Evolutionary conservation across 768 basidiomycete species (phyloP), one percentile per base, ranked within the genome.

Genomic region (Hygrophorus pudorinus): DNA sequence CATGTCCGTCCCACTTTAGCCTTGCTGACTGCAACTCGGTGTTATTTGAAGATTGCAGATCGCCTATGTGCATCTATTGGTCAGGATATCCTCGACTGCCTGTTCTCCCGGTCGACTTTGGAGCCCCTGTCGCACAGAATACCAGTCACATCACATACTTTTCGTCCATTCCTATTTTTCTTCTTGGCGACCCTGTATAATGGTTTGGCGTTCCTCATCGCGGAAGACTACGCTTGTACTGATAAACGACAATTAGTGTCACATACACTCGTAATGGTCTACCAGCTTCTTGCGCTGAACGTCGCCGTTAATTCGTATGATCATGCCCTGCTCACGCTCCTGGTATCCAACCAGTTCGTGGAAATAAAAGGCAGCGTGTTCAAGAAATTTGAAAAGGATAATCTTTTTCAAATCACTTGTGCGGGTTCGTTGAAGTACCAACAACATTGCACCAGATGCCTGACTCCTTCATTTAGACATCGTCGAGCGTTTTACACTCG

Each of bases 281-380:
- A 97, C 57, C 91, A 97, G 60, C 72, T 97, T 40, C 86, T 94
- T 44, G 77, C 92, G 4, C 72, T 99, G 45, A 98, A 98, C 51
- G 94, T 99, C 29, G 94, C 96, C 4, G 85, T 99, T 57, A 98
- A 98, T 65, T 94, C 92, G 13, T 99, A 94, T 60, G 93, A 97
- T 59, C 87, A 98, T 54, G 84, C 94, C 2, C 77, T 99, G 5
- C 71, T 99, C 32, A 96, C 93, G 0, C 74, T 99, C 0, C 73
- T 99, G 6, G 80, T 99, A 36, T 96, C 91, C 36, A 99, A 98
- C 57, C 96, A 99, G 61, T 98, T 99, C 56, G 94, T 98, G 28
- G 96, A 99, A 64, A 98, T 98, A 63, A 99, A 99, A 64, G 93
- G 94, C 28, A 91, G 88, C 58, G 96, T 99, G 1, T 99, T 99